These are phyloP conservation scores for Stromatinia cepivora DNA, from an alignment of 2,329 filamentous ascomycete species.

Conservation along the genomic window DNA sequence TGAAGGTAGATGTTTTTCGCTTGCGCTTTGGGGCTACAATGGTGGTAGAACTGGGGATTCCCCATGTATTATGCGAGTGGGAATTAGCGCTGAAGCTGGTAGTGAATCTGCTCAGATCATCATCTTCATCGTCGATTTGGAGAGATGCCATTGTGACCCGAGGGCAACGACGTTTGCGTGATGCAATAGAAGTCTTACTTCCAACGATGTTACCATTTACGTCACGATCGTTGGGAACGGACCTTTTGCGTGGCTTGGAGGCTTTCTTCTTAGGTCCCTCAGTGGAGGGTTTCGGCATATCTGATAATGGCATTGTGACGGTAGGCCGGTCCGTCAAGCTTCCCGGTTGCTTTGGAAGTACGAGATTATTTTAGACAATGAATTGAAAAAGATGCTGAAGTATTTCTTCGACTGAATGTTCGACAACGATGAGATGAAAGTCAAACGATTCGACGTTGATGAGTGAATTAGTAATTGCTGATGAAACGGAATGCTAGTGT, in stretches of 20 bases:
- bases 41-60: not conserved
- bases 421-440: not conserved
- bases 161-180: slow-evolving; percentile 14
- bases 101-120: slow-evolving; percentile 15
- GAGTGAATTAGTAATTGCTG: not conserved
- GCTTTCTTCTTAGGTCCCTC: not conserved
- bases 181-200: slow-evolving; percentile 6
- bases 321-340: not conserved
- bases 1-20: slow-evolving; percentile 5
- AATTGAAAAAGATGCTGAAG: not conserved
- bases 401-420: not conserved
- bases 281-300: not conserved
- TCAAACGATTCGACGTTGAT: not conserved
- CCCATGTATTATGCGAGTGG: slow-evolving; percentile 24
- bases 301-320: not conserved
- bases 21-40: slow-evolving; percentile 20
- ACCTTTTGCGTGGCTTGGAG: not conserved
- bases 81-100: slow-evolving; percentile 13
- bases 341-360: not conserved
- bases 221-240: slow-evolving; percentile 1
- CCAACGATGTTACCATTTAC: slow-evolving; percentile 7
- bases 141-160: slow-evolving; percentile 18
- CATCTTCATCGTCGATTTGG: slow-evolving; percentile 23
- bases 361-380: not conserved
- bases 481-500: not conserved